These are phyloP conservation scores for Rhododendron ferrugineum DNA, from an alignment of 148 eudicot genomes.

Conservation along the genomic window DNA sequence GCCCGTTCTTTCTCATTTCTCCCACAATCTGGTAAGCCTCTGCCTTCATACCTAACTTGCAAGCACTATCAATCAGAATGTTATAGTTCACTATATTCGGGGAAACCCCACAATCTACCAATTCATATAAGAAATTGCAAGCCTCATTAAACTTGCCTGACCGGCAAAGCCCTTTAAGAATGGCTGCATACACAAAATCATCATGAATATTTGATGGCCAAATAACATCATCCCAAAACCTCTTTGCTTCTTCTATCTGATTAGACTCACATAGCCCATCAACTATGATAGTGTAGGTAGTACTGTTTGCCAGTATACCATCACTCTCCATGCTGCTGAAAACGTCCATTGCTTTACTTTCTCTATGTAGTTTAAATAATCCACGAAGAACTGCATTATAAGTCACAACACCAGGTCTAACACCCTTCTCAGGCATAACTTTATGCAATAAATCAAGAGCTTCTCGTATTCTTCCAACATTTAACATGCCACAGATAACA, in stretches of 20 bases:
- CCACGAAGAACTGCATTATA: conserved; percentile 65
- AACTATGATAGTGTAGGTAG: conserved; percentile 52
- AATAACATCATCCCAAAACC: conserved; percentile 63
- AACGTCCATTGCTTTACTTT: conserved; percentile 54
- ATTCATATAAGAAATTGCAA: conserved; percentile 70
- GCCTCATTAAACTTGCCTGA: conserved; percentile 63
- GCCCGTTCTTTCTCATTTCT: conserved; percentile 86
- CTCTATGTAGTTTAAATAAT: conserved; percentile 44
- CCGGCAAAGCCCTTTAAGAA: conserved; percentile 70
- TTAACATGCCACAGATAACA: conserved; percentile 56
- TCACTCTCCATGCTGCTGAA: conserved; percentile 38
- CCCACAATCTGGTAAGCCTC: conserved; percentile 81
- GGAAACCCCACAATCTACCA: conserved; percentile 63
- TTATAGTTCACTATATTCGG: conserved; percentile 69
- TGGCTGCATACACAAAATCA: conserved; percentile 64
- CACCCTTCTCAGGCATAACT: conserved; percentile 59
- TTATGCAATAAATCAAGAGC: conserved; percentile 50
- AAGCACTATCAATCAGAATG: conserved; percentile 59
- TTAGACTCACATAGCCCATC: conserved; percentile 59
- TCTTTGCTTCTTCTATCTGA: conserved; percentile 55
- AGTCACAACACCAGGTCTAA: conserved; percentile 66
- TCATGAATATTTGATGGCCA: conserved; percentile 86
- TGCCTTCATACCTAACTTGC: conserved; percentile 68
- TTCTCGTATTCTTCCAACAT: conserved; percentile 42
- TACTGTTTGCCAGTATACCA: conserved; percentile 54